Conservation (phyloP, 805 yeast species). For the Tetrapisispora phaffii region DNA sequence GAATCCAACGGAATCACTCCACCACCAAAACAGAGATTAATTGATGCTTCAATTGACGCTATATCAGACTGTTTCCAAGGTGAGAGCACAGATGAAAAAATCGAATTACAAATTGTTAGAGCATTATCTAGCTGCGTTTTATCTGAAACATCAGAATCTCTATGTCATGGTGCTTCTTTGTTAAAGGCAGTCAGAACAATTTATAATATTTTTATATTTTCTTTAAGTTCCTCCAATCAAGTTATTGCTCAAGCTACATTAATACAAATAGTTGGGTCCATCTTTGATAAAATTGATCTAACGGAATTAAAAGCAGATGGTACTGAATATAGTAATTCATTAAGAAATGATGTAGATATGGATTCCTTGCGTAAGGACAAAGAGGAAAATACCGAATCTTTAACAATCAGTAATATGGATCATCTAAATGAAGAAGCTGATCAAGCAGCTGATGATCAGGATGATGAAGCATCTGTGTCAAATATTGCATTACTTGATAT, state of each 20-base stretch:
- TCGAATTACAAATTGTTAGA: constrained; percentile 87
- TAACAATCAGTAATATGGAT: constrained; percentile 55
- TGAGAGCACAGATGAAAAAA: constrained; percentile 80
- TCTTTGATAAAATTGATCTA: constrained; percentile 56
- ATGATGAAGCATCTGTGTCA: constrained; percentile 7
- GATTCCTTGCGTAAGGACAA: constrained; percentile 16
- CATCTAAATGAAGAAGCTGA: constrained; percentile 47
- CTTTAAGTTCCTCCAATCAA: constrained; percentile 75
- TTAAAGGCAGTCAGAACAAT: constrained; percentile 88
- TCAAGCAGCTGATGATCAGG: constrained; percentile 38
- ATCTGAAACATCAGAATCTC: constrained; percentile 64
- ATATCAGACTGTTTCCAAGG: constrained; percentile 81
- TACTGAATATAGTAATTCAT: constrained; percentile 13
- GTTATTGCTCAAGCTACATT: constrained; percentile 91
- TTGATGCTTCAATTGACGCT: constrained; percentile 77
- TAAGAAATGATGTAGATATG: constrained; percentile 6
- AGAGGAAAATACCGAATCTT: constrained; percentile 20
- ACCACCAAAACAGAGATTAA: constrained; percentile 46
- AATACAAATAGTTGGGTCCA: constrained; percentile 78
- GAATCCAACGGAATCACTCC: constrained; percentile 36
- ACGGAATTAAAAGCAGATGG: constrained; percentile 25
- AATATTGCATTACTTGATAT: constrained; percentile 21
- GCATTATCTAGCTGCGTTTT: constrained; percentile 84
- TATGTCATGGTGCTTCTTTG: constrained; percentile 74
- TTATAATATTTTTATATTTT: constrained; percentile 81